Evolutionary conservation across 179 eudicot genomes (phyloP), one percentile per base, ranked within the genome.

Genomic region (Vitellaria paradoxa): DNA sequence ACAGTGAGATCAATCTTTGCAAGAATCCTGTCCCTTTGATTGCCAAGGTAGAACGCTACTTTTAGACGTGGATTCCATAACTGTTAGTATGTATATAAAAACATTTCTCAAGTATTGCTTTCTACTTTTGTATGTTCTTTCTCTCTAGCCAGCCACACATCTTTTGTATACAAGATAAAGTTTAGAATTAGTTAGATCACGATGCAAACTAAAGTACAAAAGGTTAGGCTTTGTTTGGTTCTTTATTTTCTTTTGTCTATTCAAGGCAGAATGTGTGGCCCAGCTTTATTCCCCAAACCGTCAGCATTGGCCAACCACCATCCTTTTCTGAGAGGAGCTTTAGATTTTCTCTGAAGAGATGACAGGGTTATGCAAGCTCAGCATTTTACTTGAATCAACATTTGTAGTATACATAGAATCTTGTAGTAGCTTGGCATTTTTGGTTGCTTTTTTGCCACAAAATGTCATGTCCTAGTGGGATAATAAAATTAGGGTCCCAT

Each of bases 61-160:
- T 81, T 81, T 65, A 30, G 76, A 85, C 80, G 81, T 82, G 87
- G 87, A 85, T 47, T 85, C 85, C 87, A 80, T 75, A 45, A 79
- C 66, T 74, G 72, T 79, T 61, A 71, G 47, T 2, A 30, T 30
- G 37, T 10, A 72, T 65, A 10, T 66, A 9, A 56, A 45, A 56
- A n/a, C 20, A 18, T 53, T 17, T 74, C 46, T 63, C 20, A 57
- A n/a, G 12, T 7, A 9, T 69, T 73, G 71, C 18, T 73, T 59
- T 21, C 14, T 15, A 50, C 62, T 40, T 53, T 49, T 77, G n/a
- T 68, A 17, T 67, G 37, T 0, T 30, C 37, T 30, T 30, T 30
- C 37, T 30, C 62, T 7, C 62, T 21, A 9, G 49, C 37, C 7
- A 1, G 6, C 4, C 10, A 49, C 20, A 17, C 11, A 11, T 30